phyloP scores from a whole-genome alignment of 176 grass and related monocot species.

The Aegilops umbellulata region DNA sequence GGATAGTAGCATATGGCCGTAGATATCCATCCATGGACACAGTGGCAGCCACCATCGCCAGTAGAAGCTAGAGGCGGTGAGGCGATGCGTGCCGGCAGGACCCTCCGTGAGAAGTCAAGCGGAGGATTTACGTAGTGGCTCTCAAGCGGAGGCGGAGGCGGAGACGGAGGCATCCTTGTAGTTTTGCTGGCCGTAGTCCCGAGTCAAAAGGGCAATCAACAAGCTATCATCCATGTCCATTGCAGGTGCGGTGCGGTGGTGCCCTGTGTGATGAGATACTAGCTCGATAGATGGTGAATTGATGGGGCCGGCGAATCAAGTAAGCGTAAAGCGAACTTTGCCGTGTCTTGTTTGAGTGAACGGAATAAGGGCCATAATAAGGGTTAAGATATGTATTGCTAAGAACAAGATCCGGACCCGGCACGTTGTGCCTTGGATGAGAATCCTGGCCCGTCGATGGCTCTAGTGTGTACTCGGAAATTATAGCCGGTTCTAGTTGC shows the following conservation, averaged over 20 bases:
- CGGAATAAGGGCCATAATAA: no score
- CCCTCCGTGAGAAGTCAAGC: background rate
- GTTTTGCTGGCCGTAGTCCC: background rate
- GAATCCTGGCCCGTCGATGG: background rate
- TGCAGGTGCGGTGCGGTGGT: background rate
- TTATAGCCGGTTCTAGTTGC: no score
- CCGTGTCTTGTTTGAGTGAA: background rate
- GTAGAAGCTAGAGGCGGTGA: background rate
- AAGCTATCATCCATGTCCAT: background rate
- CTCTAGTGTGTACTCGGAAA: background rate
- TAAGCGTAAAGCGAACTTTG: slow-evolving; percentile 30
- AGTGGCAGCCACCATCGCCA: background rate
- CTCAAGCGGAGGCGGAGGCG: background rate
- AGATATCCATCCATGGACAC: background rate
- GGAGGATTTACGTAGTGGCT: background rate
- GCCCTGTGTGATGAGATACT: background rate
- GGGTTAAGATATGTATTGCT: no score
- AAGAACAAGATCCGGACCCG: background rate
- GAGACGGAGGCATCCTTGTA: no score
- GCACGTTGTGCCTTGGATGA: background rate
- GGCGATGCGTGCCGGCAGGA: background rate
- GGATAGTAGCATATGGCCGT: background rate
- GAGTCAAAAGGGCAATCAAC: slow-evolving; percentile 9
- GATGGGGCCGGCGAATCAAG: slow-evolving; percentile 7
- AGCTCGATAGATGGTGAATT: background rate